Base-by-base conservation (phyloP, 2,329 filamentous ascomycete genomes). In the Beauveria asiatica region DNA sequence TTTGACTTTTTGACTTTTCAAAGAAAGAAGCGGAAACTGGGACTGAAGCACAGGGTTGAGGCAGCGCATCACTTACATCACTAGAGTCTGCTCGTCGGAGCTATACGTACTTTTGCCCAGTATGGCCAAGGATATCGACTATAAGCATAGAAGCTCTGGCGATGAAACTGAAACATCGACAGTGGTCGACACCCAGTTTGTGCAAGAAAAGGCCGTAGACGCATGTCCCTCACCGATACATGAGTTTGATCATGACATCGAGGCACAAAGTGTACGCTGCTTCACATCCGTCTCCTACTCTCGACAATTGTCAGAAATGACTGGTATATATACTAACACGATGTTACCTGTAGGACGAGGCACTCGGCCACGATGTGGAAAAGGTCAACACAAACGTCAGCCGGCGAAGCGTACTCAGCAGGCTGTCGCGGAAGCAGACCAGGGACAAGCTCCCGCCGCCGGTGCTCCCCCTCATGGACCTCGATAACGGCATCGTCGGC, bases 401-500 rank as follows among this genome's bases (percentile, higher is more conserved):
- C 25, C 64, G 52, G 45, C 65, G 63, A 50, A 70, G 65, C 57
- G 63, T 67, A 17, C 62, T 68, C 51, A 67, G 60, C 41, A 62
- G 64, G 5, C 64, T 70, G 13, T 70, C 68, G 7, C 65, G 64
- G 4, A 63, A 60, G 30, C 65, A 65, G 54, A 65, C 48, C 25
- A 66, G 62, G 42, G 71, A 73, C 11, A 70, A 69, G 37, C 67
- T 78, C 4, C 66, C 68, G 6, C 71, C 69, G 1, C 68, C 69
- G 1, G 65, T 70, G 1, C 69, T 79, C n/a, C 82, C 81, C 0
- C 64, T 78, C 30, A 78, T 75, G 19, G 75, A 85, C 64, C 76
- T 86, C 21, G 74, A 74, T 57, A 72, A 70, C 1, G 79, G 78
- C n/a, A 67, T 85, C 61, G 79, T 86, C 19, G 83, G 82, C 41